Conservation (phyloP, 805 yeast genomes). For the Candida glaebosa region DNA sequence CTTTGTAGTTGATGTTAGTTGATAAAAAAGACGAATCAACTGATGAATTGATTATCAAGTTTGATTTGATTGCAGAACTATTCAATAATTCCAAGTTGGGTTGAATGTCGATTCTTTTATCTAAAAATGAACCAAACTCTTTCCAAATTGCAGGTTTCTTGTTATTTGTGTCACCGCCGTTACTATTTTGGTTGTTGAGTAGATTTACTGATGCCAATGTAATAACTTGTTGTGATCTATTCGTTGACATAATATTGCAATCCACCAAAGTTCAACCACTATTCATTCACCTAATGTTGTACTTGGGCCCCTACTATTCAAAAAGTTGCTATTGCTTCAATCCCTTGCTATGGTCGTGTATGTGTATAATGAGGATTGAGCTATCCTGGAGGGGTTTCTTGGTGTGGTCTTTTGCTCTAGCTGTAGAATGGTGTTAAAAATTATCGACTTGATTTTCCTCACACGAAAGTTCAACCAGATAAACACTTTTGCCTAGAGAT, state of each 20-base stretch:
- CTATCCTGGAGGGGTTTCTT: too few relatives aligned
- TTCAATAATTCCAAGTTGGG: slow-evolving; percentile 10
- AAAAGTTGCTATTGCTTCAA: too few relatives aligned
- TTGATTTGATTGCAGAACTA: slow-evolving; percentile 12
- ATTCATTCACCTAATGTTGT: background rate
- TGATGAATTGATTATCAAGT: slow-evolving; percentile 19
- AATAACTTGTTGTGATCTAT: slow-evolving; percentile 13
- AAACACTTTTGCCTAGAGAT: too few relatives aligned
- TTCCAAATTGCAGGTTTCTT: slow-evolving; percentile 36
- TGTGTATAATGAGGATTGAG: too few relatives aligned
- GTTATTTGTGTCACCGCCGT: slow-evolving; percentile 11
- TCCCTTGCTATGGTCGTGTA: too few relatives aligned
- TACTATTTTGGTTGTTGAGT: slow-evolving; percentile 16
- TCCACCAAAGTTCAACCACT: background rate
- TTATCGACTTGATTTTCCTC: background rate
- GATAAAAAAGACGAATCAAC: slow-evolving; percentile 28
- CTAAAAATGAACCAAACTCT: slow-evolving; percentile 42
- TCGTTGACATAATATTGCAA: slow-evolving; percentile 7
- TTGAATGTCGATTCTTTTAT: slow-evolving; percentile 31
- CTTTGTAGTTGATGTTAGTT: slow-evolving; percentile 31
- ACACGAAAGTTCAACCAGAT: slow-evolving; percentile 1
- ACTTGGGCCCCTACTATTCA: too few relatives aligned
- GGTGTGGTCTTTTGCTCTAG: background rate
- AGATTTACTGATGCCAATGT: slow-evolving; percentile 25
- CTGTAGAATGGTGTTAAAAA: background rate